A percentile compares a stretch with the other conserved stretches of the same genome.
These are phyloP conservation scores for Penicillium cataractarum DNA, from an alignment of 495 filamentous ascomycete species.

Conservation along the genomic window DNA sequence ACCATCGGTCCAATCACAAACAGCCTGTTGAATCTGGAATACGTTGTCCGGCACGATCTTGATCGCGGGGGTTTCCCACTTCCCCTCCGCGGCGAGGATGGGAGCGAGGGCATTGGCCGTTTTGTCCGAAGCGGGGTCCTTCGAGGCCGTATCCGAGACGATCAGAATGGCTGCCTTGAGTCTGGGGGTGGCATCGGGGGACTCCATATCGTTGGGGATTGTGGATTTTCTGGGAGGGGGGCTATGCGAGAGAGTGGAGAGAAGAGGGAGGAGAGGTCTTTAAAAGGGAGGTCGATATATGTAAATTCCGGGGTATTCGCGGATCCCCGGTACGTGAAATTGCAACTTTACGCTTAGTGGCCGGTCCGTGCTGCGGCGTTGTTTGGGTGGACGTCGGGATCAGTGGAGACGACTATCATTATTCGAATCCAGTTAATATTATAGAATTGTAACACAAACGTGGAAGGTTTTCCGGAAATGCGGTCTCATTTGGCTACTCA, in stretches of 20 bases:
- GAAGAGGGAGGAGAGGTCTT: conserved; percentile 1
- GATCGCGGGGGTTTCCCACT: conserved; percentile 69
- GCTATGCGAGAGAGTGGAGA: conserved; percentile 13
- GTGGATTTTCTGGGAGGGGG: neutral
- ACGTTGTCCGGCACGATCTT: conserved; percentile 83
- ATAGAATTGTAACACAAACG: neutral
- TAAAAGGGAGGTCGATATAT: neutral
- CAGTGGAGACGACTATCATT: neutral
- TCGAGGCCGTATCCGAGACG: conserved; percentile 89
- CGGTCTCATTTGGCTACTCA: conserved; percentile 21
- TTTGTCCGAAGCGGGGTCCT: conserved; percentile 79
- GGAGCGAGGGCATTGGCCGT: conserved; percentile 64
- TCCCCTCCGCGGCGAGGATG: conserved; percentile 66
- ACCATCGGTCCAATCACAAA: conserved; percentile 71
- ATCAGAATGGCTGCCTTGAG: conserved; percentile 72
- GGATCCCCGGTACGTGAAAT: conserved; percentile 18
- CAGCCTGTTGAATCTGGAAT: conserved; percentile 70
- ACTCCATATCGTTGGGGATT: conserved; percentile 3
- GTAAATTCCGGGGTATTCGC: conserved; percentile 22
- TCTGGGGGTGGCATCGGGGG: conserved; percentile 21
- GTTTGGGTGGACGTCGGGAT: neutral
- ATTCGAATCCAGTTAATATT: neutral
- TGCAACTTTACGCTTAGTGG: conserved; percentile 17
- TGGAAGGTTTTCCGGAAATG: neutral
- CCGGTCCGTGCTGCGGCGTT: conserved; percentile 21